Percentiles rank a stretch among this genome's conserved stretches.
These are phyloP conservation scores for Trichosporon asahii DNA, from an alignment of 1,284 basidiomycete species.

Conservation along the genomic window DNA sequence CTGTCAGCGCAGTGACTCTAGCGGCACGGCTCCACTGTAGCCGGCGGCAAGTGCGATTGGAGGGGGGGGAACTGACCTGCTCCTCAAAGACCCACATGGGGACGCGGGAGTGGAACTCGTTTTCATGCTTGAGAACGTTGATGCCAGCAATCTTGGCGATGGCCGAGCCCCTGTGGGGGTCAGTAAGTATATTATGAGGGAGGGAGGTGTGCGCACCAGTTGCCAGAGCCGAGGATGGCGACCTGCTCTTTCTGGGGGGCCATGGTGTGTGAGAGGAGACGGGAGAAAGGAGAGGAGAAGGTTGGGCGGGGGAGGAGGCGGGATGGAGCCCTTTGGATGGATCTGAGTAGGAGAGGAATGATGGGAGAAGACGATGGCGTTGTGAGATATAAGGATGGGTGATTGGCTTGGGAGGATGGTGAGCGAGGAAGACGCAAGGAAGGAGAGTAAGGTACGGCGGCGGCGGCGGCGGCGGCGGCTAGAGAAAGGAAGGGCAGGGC, in stretches of 20 bases:
- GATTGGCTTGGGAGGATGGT: neutral
- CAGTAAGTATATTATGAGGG: neutral
- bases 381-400: neutral
- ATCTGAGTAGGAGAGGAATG: neutral
- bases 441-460: neutral
- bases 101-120: slow-evolving; percentile 53
- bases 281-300: neutral
- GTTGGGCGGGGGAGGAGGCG: neutral
- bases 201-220: too few species aligned
- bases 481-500: neutral
- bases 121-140: slow-evolving; percentile 54
- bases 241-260: slow-evolving; percentile 54
- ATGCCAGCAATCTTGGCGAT: slow-evolving; percentile 56
- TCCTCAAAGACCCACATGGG: slow-evolving; percentile 58
- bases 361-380: neutral
- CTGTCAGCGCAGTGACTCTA: neutral
- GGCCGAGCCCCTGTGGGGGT: slow-evolving; percentile 55
- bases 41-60: neutral
- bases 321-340: neutral
- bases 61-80: slow-evolving; percentile 52
- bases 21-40: neutral
- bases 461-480: neutral
- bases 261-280: slow-evolving; percentile 5
- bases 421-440: neutral
- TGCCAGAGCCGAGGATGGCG: slow-evolving; percentile 57